Conservation (phyloP, 2,329 filamentous ascomycete species). For the Venturia pyrina region DNA sequence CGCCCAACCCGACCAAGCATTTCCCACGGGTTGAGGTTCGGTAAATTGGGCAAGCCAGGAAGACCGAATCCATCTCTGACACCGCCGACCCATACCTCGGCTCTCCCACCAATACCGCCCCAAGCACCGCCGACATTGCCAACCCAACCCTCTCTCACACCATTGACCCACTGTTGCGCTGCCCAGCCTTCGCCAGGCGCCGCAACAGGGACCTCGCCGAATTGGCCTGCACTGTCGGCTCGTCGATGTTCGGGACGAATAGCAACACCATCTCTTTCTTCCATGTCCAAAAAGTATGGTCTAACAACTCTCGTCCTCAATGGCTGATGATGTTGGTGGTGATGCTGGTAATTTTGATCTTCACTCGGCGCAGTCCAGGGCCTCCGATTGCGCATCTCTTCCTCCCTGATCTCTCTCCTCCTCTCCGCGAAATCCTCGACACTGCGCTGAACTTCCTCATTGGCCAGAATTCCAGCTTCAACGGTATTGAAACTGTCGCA, state of each 20-base stretch:
- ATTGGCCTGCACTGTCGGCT: conserved; percentile 28
- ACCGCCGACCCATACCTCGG: conserved; percentile 13
- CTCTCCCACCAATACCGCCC: neutral
- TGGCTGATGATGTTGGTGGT: neutral
- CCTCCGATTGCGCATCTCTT: neutral
- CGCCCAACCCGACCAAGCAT: conserved; percentile 18
- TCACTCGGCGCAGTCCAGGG: neutral
- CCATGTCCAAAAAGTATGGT: conserved; percentile 15
- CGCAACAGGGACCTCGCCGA: conserved; percentile 37
- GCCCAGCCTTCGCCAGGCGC: conserved; percentile 35
- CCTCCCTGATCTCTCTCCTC: neutral
- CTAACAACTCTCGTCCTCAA: neutral
- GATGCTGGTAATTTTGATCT: neutral
- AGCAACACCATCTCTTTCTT: neutral
- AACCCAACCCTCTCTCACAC: neutral
- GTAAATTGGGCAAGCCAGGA: conserved; percentile 5
- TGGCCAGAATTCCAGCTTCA: conserved; percentile 35
- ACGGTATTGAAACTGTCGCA: conserved; percentile 46
- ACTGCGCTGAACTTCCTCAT: conserved; percentile 24
- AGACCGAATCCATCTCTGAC: conserved; percentile 13
- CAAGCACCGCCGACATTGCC: conserved; percentile 1
- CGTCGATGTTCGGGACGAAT: conserved; percentile 23
- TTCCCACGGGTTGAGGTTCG: conserved; percentile 19
- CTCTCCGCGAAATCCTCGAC: conserved; percentile 8
- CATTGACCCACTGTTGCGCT: conserved; percentile 14